phyloP scores from a whole-genome alignment of 2,329 filamentous ascomycete genomes.

The Cladosporium colombiae region DNA sequence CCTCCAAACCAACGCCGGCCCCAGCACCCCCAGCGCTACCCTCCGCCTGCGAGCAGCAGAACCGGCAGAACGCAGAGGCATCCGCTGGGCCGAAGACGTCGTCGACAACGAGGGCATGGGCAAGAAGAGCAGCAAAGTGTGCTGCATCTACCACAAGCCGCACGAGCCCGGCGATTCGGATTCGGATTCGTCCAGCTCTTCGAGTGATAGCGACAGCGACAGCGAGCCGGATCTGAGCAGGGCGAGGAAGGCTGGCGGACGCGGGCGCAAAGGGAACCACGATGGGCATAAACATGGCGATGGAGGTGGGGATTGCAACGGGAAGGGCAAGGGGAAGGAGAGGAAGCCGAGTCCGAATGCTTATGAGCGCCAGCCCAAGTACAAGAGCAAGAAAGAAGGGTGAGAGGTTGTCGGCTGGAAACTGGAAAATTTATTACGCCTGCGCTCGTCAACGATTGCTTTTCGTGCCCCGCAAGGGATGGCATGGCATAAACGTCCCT shows the following conservation, averaged over 20 bases:
- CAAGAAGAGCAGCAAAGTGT: constrained; percentile 97
- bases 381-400: constrained; percentile 33
- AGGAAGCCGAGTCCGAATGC: constrained; percentile 73
- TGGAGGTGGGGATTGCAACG: constrained; percentile 49
- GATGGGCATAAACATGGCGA: constrained; percentile 40
- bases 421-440: neutral
- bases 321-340: constrained; percentile 42
- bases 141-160: constrained; percentile 95
- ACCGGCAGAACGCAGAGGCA: constrained; percentile 56
- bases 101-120: constrained; percentile 94
- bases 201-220: constrained; percentile 54
- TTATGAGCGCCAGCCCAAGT: constrained; percentile 73
- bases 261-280: constrained; percentile 37
- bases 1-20: constrained; percentile 28
- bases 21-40: constrained; percentile 33
- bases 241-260: constrained; percentile 44
- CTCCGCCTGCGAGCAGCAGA: constrained; percentile 42
- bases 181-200: constrained; percentile 60
- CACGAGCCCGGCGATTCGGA: constrained; percentile 81
- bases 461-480: constrained; percentile 1
- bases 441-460: neutral
- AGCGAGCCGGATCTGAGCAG: constrained; percentile 55
- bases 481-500: neutral
- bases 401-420: constrained; percentile 17
- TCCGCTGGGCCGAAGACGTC: constrained; percentile 91